Conservation (phyloP, 768 basidiomycete genomes). For the Cystofilobasidium capitatum region DNA sequence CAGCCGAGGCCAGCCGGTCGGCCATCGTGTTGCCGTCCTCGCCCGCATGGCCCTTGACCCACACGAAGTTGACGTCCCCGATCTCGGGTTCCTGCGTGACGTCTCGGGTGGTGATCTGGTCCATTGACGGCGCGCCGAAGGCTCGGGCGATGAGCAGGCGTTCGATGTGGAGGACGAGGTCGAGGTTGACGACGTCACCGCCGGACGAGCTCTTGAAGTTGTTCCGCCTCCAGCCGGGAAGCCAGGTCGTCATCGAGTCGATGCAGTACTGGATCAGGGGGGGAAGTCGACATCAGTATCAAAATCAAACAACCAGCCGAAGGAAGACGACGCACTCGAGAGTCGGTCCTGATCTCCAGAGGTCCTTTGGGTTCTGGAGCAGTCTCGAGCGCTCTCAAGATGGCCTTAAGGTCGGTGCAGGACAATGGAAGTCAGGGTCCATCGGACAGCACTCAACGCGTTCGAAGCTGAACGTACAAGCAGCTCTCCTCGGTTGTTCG, state of each 20-base stretch:
- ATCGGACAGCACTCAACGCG: not conserved
- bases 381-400: constrained; percentile 21
- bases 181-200: constrained; percentile 4
- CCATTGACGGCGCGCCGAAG: not conserved
- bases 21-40: constrained; percentile 12
- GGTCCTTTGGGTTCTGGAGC: constrained; percentile 7
- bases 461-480: constrained; percentile 4
- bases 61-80: not conserved
- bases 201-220: not conserved
- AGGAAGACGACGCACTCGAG: not conserved
- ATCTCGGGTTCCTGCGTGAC: not conserved
- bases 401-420: not conserved
- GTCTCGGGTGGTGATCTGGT: not conserved
- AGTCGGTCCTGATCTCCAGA: constrained; percentile 27
- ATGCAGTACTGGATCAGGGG: constrained; percentile 1
- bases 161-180: constrained; percentile 21
- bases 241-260: constrained; percentile 11
- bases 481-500: constrained; percentile 25
- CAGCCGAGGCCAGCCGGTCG: not conserved
- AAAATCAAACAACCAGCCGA: not conserved
- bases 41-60: constrained; percentile 9
- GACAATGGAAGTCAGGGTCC: not conserved
- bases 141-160: constrained; percentile 8
- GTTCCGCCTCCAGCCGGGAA: constrained; percentile 4
- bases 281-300: not conserved